These are phyloP conservation scores for Cladosporium sp. DNA, from an alignment of 2,329 filamentous ascomycete genomes.

Conservation along the genomic window DNA sequence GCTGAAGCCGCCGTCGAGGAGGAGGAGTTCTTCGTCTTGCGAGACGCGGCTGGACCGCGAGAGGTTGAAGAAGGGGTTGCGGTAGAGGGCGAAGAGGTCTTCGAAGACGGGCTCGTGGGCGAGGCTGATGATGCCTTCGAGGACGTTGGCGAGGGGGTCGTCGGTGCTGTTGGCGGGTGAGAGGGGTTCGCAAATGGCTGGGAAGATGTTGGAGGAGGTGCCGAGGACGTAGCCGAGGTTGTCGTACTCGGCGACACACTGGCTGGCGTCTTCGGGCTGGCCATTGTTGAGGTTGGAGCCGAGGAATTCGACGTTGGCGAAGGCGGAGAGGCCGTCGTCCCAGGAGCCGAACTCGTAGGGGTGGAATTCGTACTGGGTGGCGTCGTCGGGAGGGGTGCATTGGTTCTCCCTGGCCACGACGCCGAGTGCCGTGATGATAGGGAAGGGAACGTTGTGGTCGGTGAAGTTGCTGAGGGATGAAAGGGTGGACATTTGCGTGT, in stretches of 20 bases:
- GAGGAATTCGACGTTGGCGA: slow-evolving; percentile 54
- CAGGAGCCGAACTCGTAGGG: slow-evolving; percentile 62
- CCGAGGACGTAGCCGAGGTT: slow-evolving; percentile 44
- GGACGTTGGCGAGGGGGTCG: slow-evolving; percentile 15
- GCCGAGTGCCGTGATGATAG: slow-evolving; percentile 40
- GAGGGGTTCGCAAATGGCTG: slow-evolving; percentile 19
- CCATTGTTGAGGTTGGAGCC: slow-evolving; percentile 54
- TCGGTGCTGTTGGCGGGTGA: slow-evolving; percentile 16
- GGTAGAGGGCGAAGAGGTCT: slow-evolving; percentile 48
- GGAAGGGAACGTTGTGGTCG: slow-evolving; percentile 36
- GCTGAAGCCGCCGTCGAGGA: slow-evolving; percentile 48
- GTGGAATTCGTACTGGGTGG: slow-evolving; percentile 59
- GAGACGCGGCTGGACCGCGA: slow-evolving; percentile 35
- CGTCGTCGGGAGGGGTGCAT: slow-evolving; percentile 41
- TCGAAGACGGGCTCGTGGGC: slow-evolving; percentile 25
- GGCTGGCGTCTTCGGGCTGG: slow-evolving; percentile 29
- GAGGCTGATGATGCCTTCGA: slow-evolving; percentile 28
- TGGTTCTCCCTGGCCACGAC: slow-evolving; percentile 32
- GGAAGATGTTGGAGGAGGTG: slow-evolving; percentile 40
- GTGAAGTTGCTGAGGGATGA: slow-evolving; percentile 36
- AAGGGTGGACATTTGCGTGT: slow-evolving; percentile 31
- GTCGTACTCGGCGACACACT: slow-evolving; percentile 45
- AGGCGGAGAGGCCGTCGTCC: slow-evolving; percentile 55
- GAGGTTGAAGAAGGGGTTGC: slow-evolving; percentile 56
- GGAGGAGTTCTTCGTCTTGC: slow-evolving; percentile 34